Evolutionary conservation across 805 yeast genomes (phyloP), one percentile per base, ranked within the genome.

Genomic region (Priceomyces fermenticarens): DNA sequence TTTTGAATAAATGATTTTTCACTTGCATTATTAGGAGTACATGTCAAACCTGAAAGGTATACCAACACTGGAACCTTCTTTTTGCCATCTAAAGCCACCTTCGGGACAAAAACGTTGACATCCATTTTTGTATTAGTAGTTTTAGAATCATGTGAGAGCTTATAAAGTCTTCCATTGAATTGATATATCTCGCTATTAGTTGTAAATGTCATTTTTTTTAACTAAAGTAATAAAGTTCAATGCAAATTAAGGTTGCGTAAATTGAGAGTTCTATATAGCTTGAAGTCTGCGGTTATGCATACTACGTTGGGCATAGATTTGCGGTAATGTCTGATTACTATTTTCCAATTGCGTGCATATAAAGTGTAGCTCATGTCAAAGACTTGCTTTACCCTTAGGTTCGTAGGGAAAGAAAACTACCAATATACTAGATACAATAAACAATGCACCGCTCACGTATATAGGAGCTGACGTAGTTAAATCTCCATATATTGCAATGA

Each of bases 1-100:
- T 81, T 77, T 53, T 83, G 91, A 70, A 90, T 77, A 52, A 83
- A 87, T 1, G 97, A 96, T 73, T 93, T 93, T 60, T 93, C 98
- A 8, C 90, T 74, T 40, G 95, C 96, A 59, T 90, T 93, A 67
- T 87, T 81, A 36, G 97, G 97, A 1, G 95, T 82, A 61, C 98
- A 91, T 0, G 97, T 88, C 51, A 91, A 73, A 1, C 99, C 99
- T 2, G 96, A 83, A 15, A 91, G 73, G 56, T 82, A 91, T 47
- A 86, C 62, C 45, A 91, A 60, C 0, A 86, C 87, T 1, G 99
- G 98, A 14, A 66, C 57, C 28, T 62, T 63, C 30, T 53, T 33
- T 8, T 52, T 72, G 72, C 44, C 68, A 30, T 23, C 31, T 12
- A 44, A 35, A 11, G 50, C 39, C 6, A 41, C 28, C 66, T 55